Base-by-base conservation (phyloP, 768 basidiomycete species). In the Mycena vulgaris region DNA sequence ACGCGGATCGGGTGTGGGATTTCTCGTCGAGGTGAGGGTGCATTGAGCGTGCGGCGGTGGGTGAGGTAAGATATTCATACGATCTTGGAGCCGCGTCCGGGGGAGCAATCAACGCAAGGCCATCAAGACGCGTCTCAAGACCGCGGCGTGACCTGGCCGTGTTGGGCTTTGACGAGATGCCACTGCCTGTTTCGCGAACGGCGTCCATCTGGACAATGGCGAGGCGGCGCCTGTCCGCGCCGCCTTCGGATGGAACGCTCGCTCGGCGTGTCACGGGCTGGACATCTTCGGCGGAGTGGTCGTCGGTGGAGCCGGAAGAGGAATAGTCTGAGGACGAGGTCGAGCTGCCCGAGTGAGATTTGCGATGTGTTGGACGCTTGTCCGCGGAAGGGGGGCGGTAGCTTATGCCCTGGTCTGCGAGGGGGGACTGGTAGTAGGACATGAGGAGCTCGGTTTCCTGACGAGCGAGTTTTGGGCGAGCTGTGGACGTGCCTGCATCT, bases 91-190 rank as follows among this genome's bases (percentile, higher is more conserved):
- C 85, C 71, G 89, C 90, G 78, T 93, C 93, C 42, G 92, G 91
- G 57, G 92, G 93, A 61, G 91, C 90, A 68, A 93, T 89, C 71
- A 94, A 83, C 60, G 92, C 89, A 28, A 93, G 83, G 61, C 89
- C 88, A 13, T 82, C 78, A 14, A 88, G 75, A 72, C 80, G 81
- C 40, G 83, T 80, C 63, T 83, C 79, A 61, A 84, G 73, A 21
- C 83, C 82, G 25, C 85, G 82, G 63, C 83, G 81, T 42, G 86
- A 80, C 51, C 80, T 82, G 64, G 84, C 70, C 40, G 81, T 79
- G 68, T 73, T 72, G 49, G 77, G 67, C 7, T 78, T 77, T 66
- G 77, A 74, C 19, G 60, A 48, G 28, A n/a, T 23, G 42, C 42
- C 25, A 49, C 23, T 49, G 48, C 6, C 59, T 58, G 74, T 69